These are phyloP conservation scores for Kazachstania taianensis DNA, from an alignment of 805 yeast genomes.

Conservation along the genomic window DNA sequence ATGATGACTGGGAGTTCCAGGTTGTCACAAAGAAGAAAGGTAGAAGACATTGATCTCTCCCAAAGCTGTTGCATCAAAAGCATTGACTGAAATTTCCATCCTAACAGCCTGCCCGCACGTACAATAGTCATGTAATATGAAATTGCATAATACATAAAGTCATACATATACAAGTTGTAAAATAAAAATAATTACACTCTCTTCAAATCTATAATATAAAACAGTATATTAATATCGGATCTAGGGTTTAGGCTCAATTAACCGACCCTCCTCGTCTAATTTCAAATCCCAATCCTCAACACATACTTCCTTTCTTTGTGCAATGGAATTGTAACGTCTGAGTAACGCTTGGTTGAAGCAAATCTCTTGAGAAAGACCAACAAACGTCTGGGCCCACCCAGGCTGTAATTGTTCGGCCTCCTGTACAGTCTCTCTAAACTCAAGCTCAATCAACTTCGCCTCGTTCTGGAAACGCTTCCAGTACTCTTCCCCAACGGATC, in stretches of 20 bases:
- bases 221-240: too few species aligned
- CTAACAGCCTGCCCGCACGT: too few species aligned
- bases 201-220: too few species aligned
- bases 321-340: conserved; percentile 46
- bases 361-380: conserved; percentile 76
- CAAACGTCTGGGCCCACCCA: conserved; percentile 72
- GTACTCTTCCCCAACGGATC: conserved; percentile 84
- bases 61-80: not conserved
- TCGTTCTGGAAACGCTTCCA: conserved; percentile 73
- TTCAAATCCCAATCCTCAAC: conserved; percentile 25
- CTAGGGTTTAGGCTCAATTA: conserved; percentile 11
- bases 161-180: too few species aligned
- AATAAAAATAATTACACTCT: too few species aligned
- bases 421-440: conserved; percentile 60
- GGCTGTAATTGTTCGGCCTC: conserved; percentile 67
- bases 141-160: too few species aligned
- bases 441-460: conserved; percentile 68
- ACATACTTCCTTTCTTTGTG: conserved; percentile 31
- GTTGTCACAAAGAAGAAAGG: conserved; percentile 56
- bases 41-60: conserved; percentile 29
- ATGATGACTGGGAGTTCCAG: conserved; percentile 53
- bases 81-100: not conserved
- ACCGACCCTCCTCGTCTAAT: conserved; percentile 23
- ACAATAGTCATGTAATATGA: too few species aligned
- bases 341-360: conserved; percentile 87